Evolutionary conservation across 495 filamentous ascomycete species (phyloP), one percentile per base, ranked within the genome.

Genomic region (Clavariopsis aquatica): DNA sequence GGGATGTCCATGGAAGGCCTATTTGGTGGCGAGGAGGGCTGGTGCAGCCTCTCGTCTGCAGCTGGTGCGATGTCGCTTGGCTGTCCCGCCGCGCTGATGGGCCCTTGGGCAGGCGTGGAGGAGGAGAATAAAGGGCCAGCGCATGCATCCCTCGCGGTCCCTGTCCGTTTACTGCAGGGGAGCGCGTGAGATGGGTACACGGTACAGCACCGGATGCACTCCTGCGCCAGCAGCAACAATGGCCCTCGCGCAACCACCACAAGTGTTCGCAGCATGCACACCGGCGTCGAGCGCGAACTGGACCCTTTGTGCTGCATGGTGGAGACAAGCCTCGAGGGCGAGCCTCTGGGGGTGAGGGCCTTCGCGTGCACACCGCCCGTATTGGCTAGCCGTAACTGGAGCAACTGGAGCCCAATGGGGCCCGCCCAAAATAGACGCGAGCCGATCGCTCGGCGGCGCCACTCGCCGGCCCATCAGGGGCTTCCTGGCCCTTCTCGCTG

Each of bases 311-410:
- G 26, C 26, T 15, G 19, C 49, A 17, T 52, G 15, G 4, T 28
- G 20, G 12, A 23, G 12, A 23, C 10, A 28, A 10, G 7, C 27
- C 9, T 27, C n/a, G 3, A 53, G 34, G n/a, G 29, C 34, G 5
- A 10, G 52, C 34, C 5, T 36, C 8, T 17, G 29, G 29, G 20
- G 34, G 9, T 12, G 12, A 34, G 12, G 12, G 6, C 12, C 31
- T 34, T 56, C 3, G 15, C 29, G 8, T 10, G 46, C 12, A 28
- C 57, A 57, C 64, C 57, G 57, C 57, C 52, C 49, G 58, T 62
- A 54, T 57, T 45, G 15, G 20, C 52, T 62, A 57, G 52, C 64
- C 34, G 64, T 67, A 57, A 57, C 64, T 62, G 57, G 64, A 52
- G 24, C 64, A 68, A 63, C 65, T 52, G 49, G 23, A 4, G 26